phyloP scores from a whole-genome alignment of 2,329 filamentous ascomycete species.

The Aspergillus amoenus region DNA sequence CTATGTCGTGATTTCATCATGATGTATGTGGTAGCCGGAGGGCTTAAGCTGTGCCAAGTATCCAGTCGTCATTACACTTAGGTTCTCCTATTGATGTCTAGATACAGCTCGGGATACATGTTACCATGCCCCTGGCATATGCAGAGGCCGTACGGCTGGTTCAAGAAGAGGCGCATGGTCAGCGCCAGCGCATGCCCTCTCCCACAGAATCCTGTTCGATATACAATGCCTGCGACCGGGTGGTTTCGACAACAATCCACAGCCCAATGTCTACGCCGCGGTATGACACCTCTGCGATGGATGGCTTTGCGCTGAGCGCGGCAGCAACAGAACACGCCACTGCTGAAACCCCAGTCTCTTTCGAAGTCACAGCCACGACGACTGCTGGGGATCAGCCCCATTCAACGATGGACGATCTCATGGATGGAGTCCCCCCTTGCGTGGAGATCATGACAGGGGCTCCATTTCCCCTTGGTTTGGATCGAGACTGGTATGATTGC shows the following conservation, averaged over 20 bases:
- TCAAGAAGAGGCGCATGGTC: not conserved
- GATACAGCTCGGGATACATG: too few relatives aligned
- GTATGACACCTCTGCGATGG: constrained; percentile 32
- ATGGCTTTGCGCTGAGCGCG: constrained; percentile 29
- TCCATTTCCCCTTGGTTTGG: constrained; percentile 21
- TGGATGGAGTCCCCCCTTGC: constrained; percentile 16
- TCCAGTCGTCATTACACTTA: too few relatives aligned
- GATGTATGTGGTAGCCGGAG: too few relatives aligned
- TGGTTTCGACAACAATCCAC: not conserved
- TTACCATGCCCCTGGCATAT: not conserved
- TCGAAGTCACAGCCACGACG: constrained; percentile 17
- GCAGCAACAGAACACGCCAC: constrained; percentile 18
- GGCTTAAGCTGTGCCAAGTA: too few relatives aligned
- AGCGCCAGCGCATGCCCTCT: not conserved
- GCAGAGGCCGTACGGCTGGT: not conserved
- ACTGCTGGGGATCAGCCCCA: constrained; percentile 20
- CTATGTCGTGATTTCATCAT: too few relatives aligned
- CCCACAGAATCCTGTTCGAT: not conserved
- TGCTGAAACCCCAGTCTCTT: constrained; percentile 16
- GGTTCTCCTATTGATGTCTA: too few relatives aligned
- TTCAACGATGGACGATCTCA: not conserved
- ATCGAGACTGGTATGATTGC: constrained; percentile 13
- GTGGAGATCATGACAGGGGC: constrained; percentile 35
- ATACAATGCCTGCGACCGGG: constrained; percentile 1
- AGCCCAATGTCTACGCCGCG: constrained; percentile 19